Base-by-base conservation (phyloP, 371 early-diverging fungal genomes). In the Mortierella sp. region DNA sequence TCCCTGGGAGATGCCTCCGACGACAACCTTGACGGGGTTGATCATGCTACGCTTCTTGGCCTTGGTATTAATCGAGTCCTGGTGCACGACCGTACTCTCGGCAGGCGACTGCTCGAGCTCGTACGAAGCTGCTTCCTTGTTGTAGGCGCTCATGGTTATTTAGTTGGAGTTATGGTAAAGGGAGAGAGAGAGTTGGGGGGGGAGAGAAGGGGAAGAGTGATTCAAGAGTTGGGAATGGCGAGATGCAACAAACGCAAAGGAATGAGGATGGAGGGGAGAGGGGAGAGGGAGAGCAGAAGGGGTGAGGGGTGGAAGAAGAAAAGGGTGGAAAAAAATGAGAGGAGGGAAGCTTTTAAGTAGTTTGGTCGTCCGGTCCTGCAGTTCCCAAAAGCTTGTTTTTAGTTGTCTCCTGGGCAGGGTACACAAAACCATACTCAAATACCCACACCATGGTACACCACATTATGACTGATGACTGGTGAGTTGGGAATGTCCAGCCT, bases 11-110 rank as follows among this genome's bases (percentile, higher is more conserved):
- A 80, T 40, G 26, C 81, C 77, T 16, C 74, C 66, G 50, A 63
- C 31, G 52, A 82, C 78, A 44, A 39, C 73, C 70, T 72, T 82
- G 69, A 74, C 72, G 40, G 83, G 78, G 70, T 82, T 82, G 47
- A 64, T 29, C 7, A 65, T 19, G 22, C 14, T 8, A 5, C 70
- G 19, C 48, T 69, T 82, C 69, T 68, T 74, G 10, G 48, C 14
- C 47, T 72, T 55, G 29, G 45, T 14, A 10, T 10, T 14, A 11
- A 16, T 19, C 31, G 29, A 6, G 31, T n/a, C 19, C 47, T 7
- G 47, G 53, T 53, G 29, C 29, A 5, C 3, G 53, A n/a, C 29
- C 4, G 19, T 7, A 14, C 8, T 5, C 40, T 64, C 41, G 24
- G 8, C 2, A 3, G 64, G 64, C 22, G 40, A 40, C 58, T 19